These are phyloP conservation scores for Calonectria pseudoturangicola DNA, from an alignment of 2,329 filamentous ascomycete genomes.

Conservation along the genomic window DNA sequence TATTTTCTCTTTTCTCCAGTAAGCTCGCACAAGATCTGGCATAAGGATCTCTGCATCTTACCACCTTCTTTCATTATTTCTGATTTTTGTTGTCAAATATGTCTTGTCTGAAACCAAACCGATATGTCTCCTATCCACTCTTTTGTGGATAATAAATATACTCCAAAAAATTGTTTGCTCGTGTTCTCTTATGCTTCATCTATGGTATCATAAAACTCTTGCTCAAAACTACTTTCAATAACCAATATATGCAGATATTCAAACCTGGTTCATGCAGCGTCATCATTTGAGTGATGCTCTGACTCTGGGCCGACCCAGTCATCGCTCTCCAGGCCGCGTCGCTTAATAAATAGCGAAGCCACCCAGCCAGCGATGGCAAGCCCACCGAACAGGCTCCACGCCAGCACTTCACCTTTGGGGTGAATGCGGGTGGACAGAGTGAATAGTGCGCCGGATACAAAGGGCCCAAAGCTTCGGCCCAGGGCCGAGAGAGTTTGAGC, in stretches of 20 bases:
- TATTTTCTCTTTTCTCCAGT: no score
- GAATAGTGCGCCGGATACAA: slow-evolving; percentile 91
- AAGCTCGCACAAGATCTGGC: no score
- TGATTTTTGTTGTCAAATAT: slow-evolving; percentile 10
- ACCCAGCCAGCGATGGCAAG: slow-evolving; percentile 88
- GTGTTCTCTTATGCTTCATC: slow-evolving; percentile 21
- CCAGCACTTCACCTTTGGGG: slow-evolving; percentile 88
- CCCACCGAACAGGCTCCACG: slow-evolving; percentile 91
- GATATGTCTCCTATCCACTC: not conserved
- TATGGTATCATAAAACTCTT: slow-evolving; percentile 23
- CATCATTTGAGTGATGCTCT: slow-evolving; percentile 51
- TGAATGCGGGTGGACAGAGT: slow-evolving; percentile 83
- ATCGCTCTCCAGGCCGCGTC: slow-evolving; percentile 75
- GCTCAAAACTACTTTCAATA: not conserved
- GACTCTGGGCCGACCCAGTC: slow-evolving; percentile 66
- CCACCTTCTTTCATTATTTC: not conserved
- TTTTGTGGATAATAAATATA: not conserved
- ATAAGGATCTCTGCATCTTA: no score
- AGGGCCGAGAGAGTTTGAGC: slow-evolving; percentile 95
- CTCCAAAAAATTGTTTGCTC: slow-evolving; percentile 18
- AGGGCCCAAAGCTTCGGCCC: slow-evolving; percentile 90
- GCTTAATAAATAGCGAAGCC: slow-evolving; percentile 85
- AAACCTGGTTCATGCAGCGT: slow-evolving; percentile 32
- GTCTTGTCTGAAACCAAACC: not conserved
- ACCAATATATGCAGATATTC: not conserved